phyloP scores from a whole-genome alignment of 495 filamentous ascomycete species.

The Pyrenula aspistea region DNA sequence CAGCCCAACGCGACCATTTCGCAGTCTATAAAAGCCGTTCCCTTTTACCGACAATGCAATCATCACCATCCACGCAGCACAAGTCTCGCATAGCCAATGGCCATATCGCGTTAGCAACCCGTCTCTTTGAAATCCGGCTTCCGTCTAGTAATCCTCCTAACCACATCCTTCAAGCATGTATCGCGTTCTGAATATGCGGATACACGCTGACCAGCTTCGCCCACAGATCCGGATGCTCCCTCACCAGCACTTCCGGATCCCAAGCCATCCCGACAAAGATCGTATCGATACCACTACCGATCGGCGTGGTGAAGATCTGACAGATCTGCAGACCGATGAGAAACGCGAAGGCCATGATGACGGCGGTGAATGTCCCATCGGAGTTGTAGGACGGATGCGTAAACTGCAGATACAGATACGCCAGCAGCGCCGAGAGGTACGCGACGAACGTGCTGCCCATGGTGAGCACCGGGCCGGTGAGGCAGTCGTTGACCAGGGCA shows the following conservation, averaged over 20 bases:
- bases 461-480: slow-evolving; percentile 79
- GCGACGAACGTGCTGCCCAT: slow-evolving; percentile 78
- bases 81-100: no score
- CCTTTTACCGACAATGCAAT: no score
- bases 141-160: no score
- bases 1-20: no score
- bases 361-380: slow-evolving; percentile 55
- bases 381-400: slow-evolving; percentile 70
- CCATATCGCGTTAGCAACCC: no score
- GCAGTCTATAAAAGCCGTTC: no score
- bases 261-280: slow-evolving; percentile 84
- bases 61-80: no score
- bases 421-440: slow-evolving; percentile 67
- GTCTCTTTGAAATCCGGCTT: no score
- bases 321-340: slow-evolving; percentile 77
- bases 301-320: slow-evolving; percentile 75
- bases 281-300: slow-evolving; percentile 52
- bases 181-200: slow-evolving; percentile 66
- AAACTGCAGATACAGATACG: slow-evolving; percentile 73
- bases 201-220: slow-evolving; percentile 64
- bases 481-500: slow-evolving; percentile 77
- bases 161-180: slow-evolving; percentile 48
- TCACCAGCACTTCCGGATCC: slow-evolving; percentile 76
- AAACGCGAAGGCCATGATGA: slow-evolving; percentile 75
- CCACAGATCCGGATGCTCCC: slow-evolving; percentile 73